Evolutionary conservation across 2,329 filamentous ascomycete species (phyloP), one percentile per base, ranked within the genome.

Genomic region (Fusarium paranaense): DNA sequence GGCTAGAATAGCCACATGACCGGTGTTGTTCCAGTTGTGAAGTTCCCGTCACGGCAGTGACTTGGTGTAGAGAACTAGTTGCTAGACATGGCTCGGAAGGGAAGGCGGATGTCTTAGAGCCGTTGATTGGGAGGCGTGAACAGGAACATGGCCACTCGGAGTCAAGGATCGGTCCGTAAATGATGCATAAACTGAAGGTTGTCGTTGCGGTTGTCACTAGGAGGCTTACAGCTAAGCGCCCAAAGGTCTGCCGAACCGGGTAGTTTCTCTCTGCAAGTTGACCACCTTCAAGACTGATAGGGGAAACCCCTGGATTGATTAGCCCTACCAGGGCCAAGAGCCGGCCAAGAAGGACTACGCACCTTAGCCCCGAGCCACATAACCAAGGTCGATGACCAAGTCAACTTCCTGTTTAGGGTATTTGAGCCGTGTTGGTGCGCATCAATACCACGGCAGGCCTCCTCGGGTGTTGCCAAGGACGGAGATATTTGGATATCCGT

Each of bases 381-480:
- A 38, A 27, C 20, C 38, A 60, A 52, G 37, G 37, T 65, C 56
- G 69, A 71, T 45, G 9, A 14, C 35, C 45, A 63, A 66, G 25
- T 30, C 40, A 77, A 73, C 76, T 78, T 71, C 76, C 76, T 66
- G 27, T 73, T 78, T 64, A 33, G 69, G 76, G 68, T 47, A 67
- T 62, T 56, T 33, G 32, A 45, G 64, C 74, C 74, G 76, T 69
- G 66, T 60, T 70, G 64, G 67, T 69, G 71, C 61, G 45, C 60
- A 65, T 71, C 33, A 45, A 30, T 60, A 30, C 45, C 35, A 52
- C 58, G 42, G 57, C 33, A 67, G 35, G 42, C 47, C 56, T 38
- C 57, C 62, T 62, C 22, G 16, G 50, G 47, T 38, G 42, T 32
- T 50, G 37, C 70, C 58, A 40, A 59, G 25, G 30, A 16, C n/a